Conservation (phyloP, 805 yeast species). For the Kuraishia piskuri region DNA sequence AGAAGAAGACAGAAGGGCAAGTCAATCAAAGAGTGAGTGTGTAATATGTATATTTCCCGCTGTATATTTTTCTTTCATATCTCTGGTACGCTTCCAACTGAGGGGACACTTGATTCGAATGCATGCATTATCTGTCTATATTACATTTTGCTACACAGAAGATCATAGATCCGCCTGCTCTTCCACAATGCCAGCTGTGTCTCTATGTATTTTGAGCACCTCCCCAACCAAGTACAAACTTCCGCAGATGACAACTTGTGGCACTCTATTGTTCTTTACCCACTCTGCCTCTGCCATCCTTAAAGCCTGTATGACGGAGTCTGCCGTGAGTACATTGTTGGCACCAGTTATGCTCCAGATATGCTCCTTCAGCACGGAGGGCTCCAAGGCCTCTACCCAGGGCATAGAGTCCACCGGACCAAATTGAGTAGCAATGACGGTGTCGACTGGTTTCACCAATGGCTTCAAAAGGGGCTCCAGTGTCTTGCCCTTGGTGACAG, state of each 20-base stretch:
- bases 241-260: constrained; percentile 50
- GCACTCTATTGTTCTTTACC: background rate
- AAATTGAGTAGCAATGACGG: constrained; percentile 55
- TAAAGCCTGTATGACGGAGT: constrained; percentile 14
- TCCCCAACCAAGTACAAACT: constrained; percentile 63
- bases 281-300: constrained; percentile 8
- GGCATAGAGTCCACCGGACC: constrained; percentile 84
- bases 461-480: constrained; percentile 40
- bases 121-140: background rate
- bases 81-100: background rate
- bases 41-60: background rate
- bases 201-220: constrained; percentile 27
- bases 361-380: background rate
- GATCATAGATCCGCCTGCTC: background rate
- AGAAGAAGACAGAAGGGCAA: constrained; percentile 28
- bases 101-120: background rate
- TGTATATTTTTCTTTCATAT: background rate
- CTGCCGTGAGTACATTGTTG: constrained; percentile 8
- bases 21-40: constrained; percentile 9
- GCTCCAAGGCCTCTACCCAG: constrained; percentile 58
- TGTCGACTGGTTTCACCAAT: constrained; percentile 42
- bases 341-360: background rate
- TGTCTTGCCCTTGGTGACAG: constrained; percentile 69
- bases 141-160: background rate
- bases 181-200: background rate